Evolutionary conservation across 495 filamentous ascomycete species (phyloP), one percentile per base, ranked within the genome.

Genomic region (Tuber umbilicatum): DNA sequence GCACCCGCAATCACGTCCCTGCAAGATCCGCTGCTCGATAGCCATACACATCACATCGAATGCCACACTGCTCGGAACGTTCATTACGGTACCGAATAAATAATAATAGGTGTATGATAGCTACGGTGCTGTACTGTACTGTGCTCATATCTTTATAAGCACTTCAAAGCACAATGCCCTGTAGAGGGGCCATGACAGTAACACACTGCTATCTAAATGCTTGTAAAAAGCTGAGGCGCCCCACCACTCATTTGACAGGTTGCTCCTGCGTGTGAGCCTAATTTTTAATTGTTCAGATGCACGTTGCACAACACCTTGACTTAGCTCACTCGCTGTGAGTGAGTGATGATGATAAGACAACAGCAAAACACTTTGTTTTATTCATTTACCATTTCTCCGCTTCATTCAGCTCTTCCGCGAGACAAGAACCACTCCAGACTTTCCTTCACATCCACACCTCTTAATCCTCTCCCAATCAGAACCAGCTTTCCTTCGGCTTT

Each of bases 371-470:
- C 27, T 64, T 19, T 35, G 55, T 27, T 64, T 64, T 35, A 17
- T 64, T 64, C 55, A 64, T 64, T 64, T 60, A 60, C 14, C 50
- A 2, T n/a, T n/a, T 60, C 50, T 60, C 3, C 27, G 50, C n/a
- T 14, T 31, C 50, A 31, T 60, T 35, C 27, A 35, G 55, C 55
- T 64, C 27, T 64, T 64, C 55, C 55, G 55, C 55, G 77, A 69
- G 72, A 79, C 73, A 82, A 75, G 78, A 80, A 82, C 81, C 81
- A 80, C 37, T 80, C 43, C 35, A 82, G 60, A 47, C 81, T 82
- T 47, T 37, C 73, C 67, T 71, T 47, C 70, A 82, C 67, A 74
- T 82, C 69, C 47, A 69, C 74, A 70, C 41, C 67, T 39, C 73
- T 77, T 41, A 82, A 47, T 3, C 75, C 75, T 40, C 81, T 69